phyloP scores from a whole-genome alignment of 208 protist genomes.

The Endotrypanum monterogeii region DNA sequence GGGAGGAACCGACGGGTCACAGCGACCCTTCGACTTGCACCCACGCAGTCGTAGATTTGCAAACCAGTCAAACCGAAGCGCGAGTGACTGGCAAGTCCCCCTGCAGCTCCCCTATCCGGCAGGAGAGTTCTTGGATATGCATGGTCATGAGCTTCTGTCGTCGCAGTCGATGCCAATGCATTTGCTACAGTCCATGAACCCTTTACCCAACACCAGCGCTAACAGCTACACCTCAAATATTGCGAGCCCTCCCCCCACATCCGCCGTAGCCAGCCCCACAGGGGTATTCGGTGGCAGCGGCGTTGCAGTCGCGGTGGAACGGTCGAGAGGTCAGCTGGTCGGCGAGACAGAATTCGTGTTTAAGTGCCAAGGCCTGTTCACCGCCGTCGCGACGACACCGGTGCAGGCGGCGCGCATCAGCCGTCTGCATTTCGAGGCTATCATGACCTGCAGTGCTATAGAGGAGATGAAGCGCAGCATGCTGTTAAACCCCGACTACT shows the following conservation, averaged over 20 bases:
- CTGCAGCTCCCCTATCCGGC: not conserved
- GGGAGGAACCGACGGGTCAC: not conserved
- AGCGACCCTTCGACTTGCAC: not conserved
- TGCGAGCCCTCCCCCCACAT: not conserved
- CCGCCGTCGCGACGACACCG: conserved; percentile 37
- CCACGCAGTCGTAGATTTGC: not conserved
- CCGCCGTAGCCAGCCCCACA: not conserved
- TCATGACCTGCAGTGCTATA: conserved; percentile 38
- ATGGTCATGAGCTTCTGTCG: not conserved
- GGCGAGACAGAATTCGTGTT: conserved; percentile 68
- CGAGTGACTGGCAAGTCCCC: not conserved
- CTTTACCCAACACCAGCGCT: not conserved
- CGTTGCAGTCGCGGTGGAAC: conserved; percentile 24
- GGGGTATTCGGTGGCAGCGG: conserved; percentile 2
- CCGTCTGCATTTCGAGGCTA: conserved; percentile 67
- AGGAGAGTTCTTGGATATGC: not conserved
- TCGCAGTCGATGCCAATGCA: not conserved
- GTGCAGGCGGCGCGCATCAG: conserved; percentile 63
- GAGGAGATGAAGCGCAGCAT: conserved; percentile 60
- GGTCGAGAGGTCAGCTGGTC: conserved; percentile 42
- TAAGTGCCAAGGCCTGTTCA: conserved; percentile 52
- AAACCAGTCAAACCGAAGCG: not conserved
- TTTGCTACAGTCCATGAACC: not conserved
- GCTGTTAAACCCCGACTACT: conserved; percentile 46
- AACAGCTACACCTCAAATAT: not conserved